Evolutionary conservation across 148 eudicot species (phyloP), one percentile per base, ranked within the genome.

Genomic region (Selenicereus undatus): DNA sequence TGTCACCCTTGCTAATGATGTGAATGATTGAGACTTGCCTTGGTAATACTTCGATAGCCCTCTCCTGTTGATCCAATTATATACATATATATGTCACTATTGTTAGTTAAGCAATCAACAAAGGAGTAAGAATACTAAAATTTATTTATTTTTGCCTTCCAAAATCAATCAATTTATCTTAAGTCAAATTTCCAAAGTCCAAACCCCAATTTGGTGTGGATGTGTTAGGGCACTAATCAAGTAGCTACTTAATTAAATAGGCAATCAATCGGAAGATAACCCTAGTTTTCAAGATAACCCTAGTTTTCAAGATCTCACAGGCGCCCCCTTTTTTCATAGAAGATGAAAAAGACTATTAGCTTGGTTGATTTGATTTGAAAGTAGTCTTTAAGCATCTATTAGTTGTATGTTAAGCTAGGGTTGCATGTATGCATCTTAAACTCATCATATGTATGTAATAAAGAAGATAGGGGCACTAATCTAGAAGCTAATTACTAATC

Each of bases 21-120:
- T 90, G 79, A 89, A 95, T 24, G 98, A 93, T 75, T 95, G 90
- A 11, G 97, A 93, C 65, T 91, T 93, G 24, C 98, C 98, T 78
- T 95, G 77, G 78, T 93, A 95, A 58, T 78, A 95, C 82, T 86
- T 89, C 10, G 98, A 95, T 52, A 95, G 85, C 8, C 98, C 98
- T 86, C 89, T 90, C 88, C 98, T 94, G 89, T 66, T 66, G 27
- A 27, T 27, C 30, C 82, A 88, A 54, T 43, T 26, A 52, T 48
- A 76, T 8, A 13, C 6, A 7, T 24, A 42, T n/a, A n/a, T 45
- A 4, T 11, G 43, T 73, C 27, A 29, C 29, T 12, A 24, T 24
- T 50, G 21, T 45, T 50, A 74, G 22, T 48, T 50, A 18, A 29
- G 2, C 35, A 45, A 43, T 74, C 50, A 32, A 72, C 0, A 27